A percentile compares a stretch with the other conserved stretches of the same genome.
These are phyloP conservation scores for Musa beccarii DNA, from an alignment of 176 grass and related monocot genomes.

Conservation along the genomic window DNA sequence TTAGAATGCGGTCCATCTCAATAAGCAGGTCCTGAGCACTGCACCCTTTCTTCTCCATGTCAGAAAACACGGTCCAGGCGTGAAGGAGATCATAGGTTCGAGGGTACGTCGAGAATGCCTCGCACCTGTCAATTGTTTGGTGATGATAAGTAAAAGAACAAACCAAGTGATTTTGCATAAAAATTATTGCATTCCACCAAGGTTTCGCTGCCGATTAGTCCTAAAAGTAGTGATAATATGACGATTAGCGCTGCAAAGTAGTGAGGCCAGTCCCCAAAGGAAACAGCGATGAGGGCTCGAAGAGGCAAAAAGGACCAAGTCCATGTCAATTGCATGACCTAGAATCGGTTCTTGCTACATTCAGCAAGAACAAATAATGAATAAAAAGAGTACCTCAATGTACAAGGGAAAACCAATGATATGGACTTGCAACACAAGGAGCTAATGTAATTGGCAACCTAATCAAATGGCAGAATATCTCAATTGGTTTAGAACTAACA, in stretches of 20 bases:
- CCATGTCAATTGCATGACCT: background rate
- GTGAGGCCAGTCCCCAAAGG: too few relatives aligned
- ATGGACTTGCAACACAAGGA: background rate
- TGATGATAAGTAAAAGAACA: background rate
- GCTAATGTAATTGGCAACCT: background rate
- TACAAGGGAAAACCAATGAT: too few relatives aligned
- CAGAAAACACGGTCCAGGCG: constrained; percentile 91
- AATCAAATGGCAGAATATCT: background rate
- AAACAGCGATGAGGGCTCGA: too few relatives aligned
- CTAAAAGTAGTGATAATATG: too few relatives aligned
- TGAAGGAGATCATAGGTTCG: constrained; percentile 97
- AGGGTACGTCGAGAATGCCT: constrained; percentile 96
- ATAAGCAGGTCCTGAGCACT: constrained; percentile 89
- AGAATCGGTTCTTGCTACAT: background rate
- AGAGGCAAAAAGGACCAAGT: too few relatives aligned
- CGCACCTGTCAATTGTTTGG: constrained; percentile 50
- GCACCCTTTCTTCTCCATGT: constrained; percentile 84
- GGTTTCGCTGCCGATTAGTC: too few relatives aligned
- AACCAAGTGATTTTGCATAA: background rate
- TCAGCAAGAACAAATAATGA: background rate
- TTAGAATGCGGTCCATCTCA: constrained; percentile 87
- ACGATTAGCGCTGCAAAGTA: too few relatives aligned
- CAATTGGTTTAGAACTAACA: too few relatives aligned
- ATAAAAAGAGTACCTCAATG: background rate
- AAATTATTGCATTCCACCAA: too few relatives aligned